Conservation (phyloP, 768 basidiomycete species). For the Hebeloma cylindrosporum region DNA sequence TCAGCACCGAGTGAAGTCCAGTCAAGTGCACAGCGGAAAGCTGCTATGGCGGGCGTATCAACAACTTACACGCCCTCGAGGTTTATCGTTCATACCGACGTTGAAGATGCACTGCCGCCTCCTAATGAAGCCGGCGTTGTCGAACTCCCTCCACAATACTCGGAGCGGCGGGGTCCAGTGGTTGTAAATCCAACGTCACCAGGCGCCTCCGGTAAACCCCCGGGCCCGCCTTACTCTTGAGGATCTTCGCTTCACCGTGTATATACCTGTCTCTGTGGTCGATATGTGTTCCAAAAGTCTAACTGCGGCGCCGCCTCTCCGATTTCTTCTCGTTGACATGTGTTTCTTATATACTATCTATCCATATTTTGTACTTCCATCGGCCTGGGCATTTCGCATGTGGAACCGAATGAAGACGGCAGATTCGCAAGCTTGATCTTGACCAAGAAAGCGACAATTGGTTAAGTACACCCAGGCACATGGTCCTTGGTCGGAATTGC, state of each 20-base stretch:
- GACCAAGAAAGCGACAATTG: too few relatives aligned
- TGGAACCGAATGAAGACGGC: too few relatives aligned
- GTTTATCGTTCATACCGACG: constrained; percentile 69
- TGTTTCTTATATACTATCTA: neutral
- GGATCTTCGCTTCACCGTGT: constrained; percentile 4
- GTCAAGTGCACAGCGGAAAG: constrained; percentile 52
- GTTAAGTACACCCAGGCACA: too few relatives aligned
- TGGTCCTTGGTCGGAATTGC: too few relatives aligned
- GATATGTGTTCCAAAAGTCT: neutral
- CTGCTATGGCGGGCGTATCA: constrained; percentile 51
- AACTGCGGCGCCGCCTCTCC: neutral
- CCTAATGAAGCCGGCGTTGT: constrained; percentile 52
- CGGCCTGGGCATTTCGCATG: too few relatives aligned
- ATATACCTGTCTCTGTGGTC: constrained; percentile 1
- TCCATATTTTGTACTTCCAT: too few relatives aligned
- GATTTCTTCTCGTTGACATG: neutral
- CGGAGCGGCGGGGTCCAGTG: constrained; percentile 41
- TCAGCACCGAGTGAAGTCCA: constrained; percentile 12
- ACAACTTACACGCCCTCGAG: constrained; percentile 46
- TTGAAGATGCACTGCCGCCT: constrained; percentile 51
- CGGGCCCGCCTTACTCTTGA: constrained; percentile 13
- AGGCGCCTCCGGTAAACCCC: constrained; percentile 13
- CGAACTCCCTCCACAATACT: constrained; percentile 78
- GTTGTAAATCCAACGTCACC: constrained; percentile 2
- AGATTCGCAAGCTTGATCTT: too few relatives aligned